These are phyloP conservation scores for Komagataella phaffii DNA, from an alignment of 805 yeast species.

Conservation along the genomic window DNA sequence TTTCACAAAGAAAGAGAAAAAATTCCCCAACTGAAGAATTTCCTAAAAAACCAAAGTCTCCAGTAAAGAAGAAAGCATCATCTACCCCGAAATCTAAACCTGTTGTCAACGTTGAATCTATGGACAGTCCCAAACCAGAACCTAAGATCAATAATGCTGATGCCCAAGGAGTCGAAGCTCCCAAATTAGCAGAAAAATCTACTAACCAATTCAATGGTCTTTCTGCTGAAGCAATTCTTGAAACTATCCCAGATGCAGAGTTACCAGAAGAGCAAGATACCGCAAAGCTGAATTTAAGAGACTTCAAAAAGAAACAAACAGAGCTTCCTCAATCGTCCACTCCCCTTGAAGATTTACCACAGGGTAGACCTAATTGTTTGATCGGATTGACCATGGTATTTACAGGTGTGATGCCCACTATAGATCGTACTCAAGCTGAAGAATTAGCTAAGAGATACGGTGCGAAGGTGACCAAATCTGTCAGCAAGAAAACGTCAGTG, in stretches of 20 bases:
- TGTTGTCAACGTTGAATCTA: constrained; percentile 1
- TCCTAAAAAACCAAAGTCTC: background rate
- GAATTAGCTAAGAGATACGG: constrained; percentile 75
- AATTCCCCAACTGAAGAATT: background rate
- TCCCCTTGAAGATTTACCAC: constrained; percentile 40
- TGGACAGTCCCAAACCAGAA: constrained; percentile 3
- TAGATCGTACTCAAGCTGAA: constrained; percentile 69
- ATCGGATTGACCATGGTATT: constrained; percentile 85
- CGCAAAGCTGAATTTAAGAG: constrained; percentile 41
- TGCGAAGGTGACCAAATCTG: constrained; percentile 78
- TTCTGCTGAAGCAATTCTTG: constrained; percentile 42
- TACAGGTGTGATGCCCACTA: constrained; percentile 75
- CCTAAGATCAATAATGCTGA: constrained; percentile 1
- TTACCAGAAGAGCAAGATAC: constrained; percentile 40
- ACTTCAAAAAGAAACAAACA: constrained; percentile 35
- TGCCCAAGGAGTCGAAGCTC: background rate
- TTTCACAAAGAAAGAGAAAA: background rate
- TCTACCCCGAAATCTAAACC: constrained; percentile 3
- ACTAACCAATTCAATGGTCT: constrained; percentile 8
- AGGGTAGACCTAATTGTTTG: constrained; percentile 75
- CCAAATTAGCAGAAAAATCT: background rate
- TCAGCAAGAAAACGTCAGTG: constrained; percentile 73
- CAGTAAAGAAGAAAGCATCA: constrained; percentile 1
- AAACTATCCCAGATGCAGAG: constrained; percentile 62
- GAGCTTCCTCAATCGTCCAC: constrained; percentile 19